Evolutionary conservation across 495 filamentous ascomycete species (phyloP), one percentile per base, ranked within the genome.

Genomic region (Thozetella sp.): DNA sequence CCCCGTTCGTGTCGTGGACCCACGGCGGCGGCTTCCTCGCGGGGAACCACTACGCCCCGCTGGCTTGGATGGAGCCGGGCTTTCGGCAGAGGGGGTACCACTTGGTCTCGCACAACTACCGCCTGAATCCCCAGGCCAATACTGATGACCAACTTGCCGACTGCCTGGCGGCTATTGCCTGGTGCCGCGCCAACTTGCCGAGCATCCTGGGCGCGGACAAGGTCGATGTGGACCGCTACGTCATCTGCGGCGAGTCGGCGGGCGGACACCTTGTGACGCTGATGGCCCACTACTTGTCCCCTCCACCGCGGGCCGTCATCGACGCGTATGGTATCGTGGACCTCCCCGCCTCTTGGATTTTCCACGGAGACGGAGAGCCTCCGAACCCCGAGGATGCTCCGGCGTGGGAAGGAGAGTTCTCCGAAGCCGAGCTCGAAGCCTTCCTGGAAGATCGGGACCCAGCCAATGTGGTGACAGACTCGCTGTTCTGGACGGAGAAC

Each of bases 51-150:
- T 67, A 60, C 22, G 51, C 56, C 9, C 65, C 63, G 0, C 56
- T 61, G 40, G 58, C 61, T 2, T 70, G 67, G 69, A 50, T 72
- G 53, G 22, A 20, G 1, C 59, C 63, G 20, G 69, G 61, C 43
- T 66, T 70, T 43, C 63, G 61, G 19, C 15, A 53, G 25, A 60
- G 60, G 4, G 65, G 63, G 19, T 70, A 70, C 56, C 69, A 72
- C 57, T 48, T 72, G 9, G 56, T 70, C 27, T 66, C 67, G 4
- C 67, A 66, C 67, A 72, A 63, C 58, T 72, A 72, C 60, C 65
- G 69, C 2, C 63, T 72, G 2, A 65, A 58, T 1, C 69, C 69
- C 19, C 69, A 72, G 46, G 67, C 58, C 1, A 50, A 61, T 0
- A 15, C 65, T 1, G 65, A 66, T 22, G 61, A 68, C 9, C 67